Base-by-base conservation (phyloP, 192 early-diverging fungal genomes). In the Endogone sp. region DNA sequence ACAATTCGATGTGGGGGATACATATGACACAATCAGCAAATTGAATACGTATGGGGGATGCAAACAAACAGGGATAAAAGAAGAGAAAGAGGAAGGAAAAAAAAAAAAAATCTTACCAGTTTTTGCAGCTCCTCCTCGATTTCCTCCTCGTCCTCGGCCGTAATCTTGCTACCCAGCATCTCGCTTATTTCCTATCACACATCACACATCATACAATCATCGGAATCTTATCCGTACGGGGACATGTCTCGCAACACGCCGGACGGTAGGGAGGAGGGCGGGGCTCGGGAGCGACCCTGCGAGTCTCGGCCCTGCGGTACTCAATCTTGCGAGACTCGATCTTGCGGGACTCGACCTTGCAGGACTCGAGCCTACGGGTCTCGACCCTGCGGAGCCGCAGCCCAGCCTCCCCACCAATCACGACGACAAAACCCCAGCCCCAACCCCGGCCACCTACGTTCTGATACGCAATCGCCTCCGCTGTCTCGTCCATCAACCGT, bases 401-500 rank as follows among this genome's bases (percentile, higher is more conserved):
- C n/a, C n/a, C n/a, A n/a, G n/a, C n/a, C n/a, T n/a, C n/a, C n/a
- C n/a, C n/a, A n/a, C n/a, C n/a, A n/a, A n/a, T n/a, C n/a, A n/a
- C 44, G 27, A 37, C 72, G 16, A 4, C 22, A 37, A 20, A 16
- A 29, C 11, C 59, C 4, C 21, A 2, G 59, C 29, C 0, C 25
- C 29, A n/a, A 64, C 23, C 27, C 27, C 20, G 31, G 2, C 74
- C 64, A 24, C 66, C 72, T 76, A 92, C 92, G 57, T 95, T 91
- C 77, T 99, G 97, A 72, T 98, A 98, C 1, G 91, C 93, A 74
- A 99, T 94, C 13, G 91, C 93, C 49, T 99, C 98, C 3, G 90
- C 92, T 1, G 96, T 98, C 64, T 99, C 95, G 68, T 98, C 95
- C 86, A 98, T 94, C 44, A 99, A 81, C 55, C 87, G 86, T 61